Evolutionary conservation across 2,329 filamentous ascomycete genomes (phyloP).

Genomic region (Ilyonectria destructans): DNA sequence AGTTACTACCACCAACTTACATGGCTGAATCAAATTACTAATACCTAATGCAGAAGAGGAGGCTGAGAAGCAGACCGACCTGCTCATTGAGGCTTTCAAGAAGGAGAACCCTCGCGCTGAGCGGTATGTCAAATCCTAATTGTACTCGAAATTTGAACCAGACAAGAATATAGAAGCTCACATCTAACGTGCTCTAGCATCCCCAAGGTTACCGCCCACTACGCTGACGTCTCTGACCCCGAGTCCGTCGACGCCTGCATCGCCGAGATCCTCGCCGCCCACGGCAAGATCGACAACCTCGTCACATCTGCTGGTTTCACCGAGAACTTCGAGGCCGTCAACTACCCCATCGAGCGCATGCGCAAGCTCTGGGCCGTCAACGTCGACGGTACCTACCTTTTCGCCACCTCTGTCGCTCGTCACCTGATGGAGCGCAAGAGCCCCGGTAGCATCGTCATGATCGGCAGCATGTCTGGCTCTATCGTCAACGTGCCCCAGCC

Average conservation of each 20-base stretch:
- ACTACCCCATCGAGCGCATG: conserved; percentile 92
- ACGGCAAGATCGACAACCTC: conserved; percentile 90
- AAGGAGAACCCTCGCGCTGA: conserved; percentile 84
- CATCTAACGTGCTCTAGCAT: conserved; percentile 61
- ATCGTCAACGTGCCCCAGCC: conserved; percentile 98
- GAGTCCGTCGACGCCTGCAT: conserved; percentile 84
- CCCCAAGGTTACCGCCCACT: conserved; percentile 91
- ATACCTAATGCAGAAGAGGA: conserved; percentile 78
- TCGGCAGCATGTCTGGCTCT: conserved; percentile 93
- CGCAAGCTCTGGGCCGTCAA: conserved; percentile 96
- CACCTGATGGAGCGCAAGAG: conserved; percentile 89
- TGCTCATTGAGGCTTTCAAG: conserved; percentile 82
- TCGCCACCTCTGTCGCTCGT: conserved; percentile 86
- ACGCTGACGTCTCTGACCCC: conserved; percentile 87
- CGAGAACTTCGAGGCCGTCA: conserved; percentile 93
- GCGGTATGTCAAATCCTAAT: conserved; percentile 63
- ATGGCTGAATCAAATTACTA: conserved; percentile 20
- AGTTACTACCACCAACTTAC: conserved; percentile 50
- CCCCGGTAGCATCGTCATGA: conserved; percentile 91
- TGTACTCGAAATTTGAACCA: neutral
- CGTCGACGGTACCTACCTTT: conserved; percentile 92
- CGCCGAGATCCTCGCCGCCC: conserved; percentile 69
- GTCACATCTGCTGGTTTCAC: conserved; percentile 98
- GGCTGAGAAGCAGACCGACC: conserved; percentile 82
- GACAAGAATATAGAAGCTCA: conserved; percentile 20